Evolutionary conservation across 176 grass and related monocot species (phyloP).

Genomic region (Typha latifolia): DNA sequence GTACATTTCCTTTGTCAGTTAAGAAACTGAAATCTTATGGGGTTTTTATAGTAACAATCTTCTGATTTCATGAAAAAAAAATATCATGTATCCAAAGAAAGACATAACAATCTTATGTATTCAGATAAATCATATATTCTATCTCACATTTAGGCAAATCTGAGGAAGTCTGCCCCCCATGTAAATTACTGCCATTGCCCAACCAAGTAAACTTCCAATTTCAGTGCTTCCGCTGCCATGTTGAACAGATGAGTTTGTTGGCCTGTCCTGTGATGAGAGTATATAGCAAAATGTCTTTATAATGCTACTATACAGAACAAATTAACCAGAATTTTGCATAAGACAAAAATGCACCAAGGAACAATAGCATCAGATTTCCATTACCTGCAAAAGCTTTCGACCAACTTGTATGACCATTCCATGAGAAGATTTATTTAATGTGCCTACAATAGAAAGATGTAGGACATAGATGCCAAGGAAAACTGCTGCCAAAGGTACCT

Average conservation of each 20-base stretch:
- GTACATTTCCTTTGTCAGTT: too few relatives aligned
- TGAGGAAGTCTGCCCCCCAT: constrained; percentile 92
- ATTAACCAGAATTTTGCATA: constrained; percentile 2
- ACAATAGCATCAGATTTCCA: constrained; percentile 26
- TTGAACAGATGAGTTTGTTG: constrained; percentile 15
- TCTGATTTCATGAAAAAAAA: too few relatives aligned
- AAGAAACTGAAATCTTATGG: too few relatives aligned
- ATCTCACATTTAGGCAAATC: constrained; percentile 85
- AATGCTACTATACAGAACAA: constrained; percentile 2
- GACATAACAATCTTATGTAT: not conserved
- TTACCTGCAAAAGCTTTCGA: constrained; percentile 65
- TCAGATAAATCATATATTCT: not conserved
- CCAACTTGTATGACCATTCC: constrained; percentile 54
- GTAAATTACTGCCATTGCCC: constrained; percentile 87
- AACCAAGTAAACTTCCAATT: constrained; percentile 86
- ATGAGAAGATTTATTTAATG: constrained; percentile 26
- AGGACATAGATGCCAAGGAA: constrained; percentile 34
- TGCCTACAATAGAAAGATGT: constrained; percentile 35
- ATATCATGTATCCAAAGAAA: not conserved
- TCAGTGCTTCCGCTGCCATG: constrained; percentile 33
- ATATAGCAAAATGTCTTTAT: not conserved
- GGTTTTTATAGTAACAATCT: too few relatives aligned
- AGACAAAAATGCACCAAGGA: not conserved
- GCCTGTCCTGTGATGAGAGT: constrained; percentile 19
- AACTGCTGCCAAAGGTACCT: constrained; percentile 65